These are phyloP conservation scores for Fragaria vesca DNA, from an alignment of 306 rosid species.

Conservation along the genomic window DNA sequence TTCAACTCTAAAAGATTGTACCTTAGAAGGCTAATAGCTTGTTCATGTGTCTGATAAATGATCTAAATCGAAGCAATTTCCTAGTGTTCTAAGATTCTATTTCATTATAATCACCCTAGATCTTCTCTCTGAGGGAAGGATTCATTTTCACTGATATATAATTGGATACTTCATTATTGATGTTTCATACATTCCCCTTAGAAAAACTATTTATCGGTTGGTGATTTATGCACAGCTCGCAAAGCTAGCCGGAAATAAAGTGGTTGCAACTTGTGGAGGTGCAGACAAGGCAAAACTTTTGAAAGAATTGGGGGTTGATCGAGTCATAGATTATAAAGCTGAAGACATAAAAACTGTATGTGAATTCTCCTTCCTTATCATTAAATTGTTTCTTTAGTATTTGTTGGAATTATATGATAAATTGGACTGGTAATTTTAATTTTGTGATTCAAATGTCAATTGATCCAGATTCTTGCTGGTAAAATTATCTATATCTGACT, in stretches of 20 bases:
- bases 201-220: slow-evolving; percentile 15
- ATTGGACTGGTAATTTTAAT: background rate
- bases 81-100: background rate
- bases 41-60: background rate
- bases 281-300: slow-evolving; percentile 71
- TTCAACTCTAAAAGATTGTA: background rate
- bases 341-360: slow-evolving; percentile 85
- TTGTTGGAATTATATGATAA: slow-evolving; percentile 9
- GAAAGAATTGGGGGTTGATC: slow-evolving; percentile 86
- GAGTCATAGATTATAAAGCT: slow-evolving; percentile 80
- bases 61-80: background rate
- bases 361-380: slow-evolving; percentile 12
- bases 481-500: background rate
- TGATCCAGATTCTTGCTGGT: background rate
- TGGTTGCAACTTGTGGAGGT: slow-evolving; percentile 98
- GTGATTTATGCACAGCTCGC: slow-evolving; percentile 65
- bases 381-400: background rate
- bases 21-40: background rate
- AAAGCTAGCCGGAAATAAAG: slow-evolving; percentile 80
- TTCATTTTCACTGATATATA: background rate
- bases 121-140: background rate
- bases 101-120: background rate
- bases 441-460: slow-evolving; percentile 7
- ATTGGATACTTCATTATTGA: background rate
- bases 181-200: background rate